phyloP scores from a whole-genome alignment of 2,329 filamentous ascomycete genomes.

The Ophiocordyceps camponoti-leonardi region DNA sequence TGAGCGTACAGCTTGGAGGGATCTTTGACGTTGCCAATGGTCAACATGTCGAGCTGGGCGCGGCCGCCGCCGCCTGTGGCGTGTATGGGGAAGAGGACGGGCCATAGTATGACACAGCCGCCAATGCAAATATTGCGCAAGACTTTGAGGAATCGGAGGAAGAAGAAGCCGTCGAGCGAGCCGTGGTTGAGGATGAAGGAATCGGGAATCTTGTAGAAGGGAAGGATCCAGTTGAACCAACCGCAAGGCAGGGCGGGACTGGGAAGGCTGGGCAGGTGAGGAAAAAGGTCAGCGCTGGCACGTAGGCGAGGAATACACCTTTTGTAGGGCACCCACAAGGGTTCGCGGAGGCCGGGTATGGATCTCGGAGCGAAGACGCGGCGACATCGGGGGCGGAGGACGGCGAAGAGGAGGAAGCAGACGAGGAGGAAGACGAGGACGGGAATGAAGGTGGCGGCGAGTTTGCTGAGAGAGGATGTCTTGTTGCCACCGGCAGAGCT shows the following conservation, averaged over 20 bases:
- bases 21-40: slow-evolving; percentile 57
- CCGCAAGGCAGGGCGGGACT: slow-evolving; percentile 27
- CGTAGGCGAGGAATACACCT: neutral
- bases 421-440: slow-evolving; percentile 31
- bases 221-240: slow-evolving; percentile 47
- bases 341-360: slow-evolving; percentile 28
- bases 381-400: slow-evolving; percentile 26
- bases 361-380: slow-evolving; percentile 39
- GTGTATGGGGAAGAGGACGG: slow-evolving; percentile 73
- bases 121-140: slow-evolving; percentile 73
- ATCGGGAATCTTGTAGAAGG: slow-evolving; percentile 54
- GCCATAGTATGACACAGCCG: slow-evolving; percentile 73
- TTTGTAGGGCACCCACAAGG: slow-evolving; percentile 13
- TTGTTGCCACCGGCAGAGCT: slow-evolving; percentile 14
- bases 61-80: slow-evolving; percentile 55
- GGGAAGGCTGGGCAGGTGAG: neutral
- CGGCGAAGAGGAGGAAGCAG: slow-evolving; percentile 31
- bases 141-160: slow-evolving; percentile 53
- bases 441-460: slow-evolving; percentile 35
- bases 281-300: neutral
- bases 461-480: slow-evolving; percentile 16
- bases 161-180: slow-evolving; percentile 81
- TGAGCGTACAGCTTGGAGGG: slow-evolving; percentile 59
- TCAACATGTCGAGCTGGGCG: slow-evolving; percentile 57
- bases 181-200: slow-evolving; percentile 76